Evolutionary conservation across 768 basidiomycete species (phyloP), one percentile per base, ranked within the genome.

Genomic region (Psilocybe tampanensis): DNA sequence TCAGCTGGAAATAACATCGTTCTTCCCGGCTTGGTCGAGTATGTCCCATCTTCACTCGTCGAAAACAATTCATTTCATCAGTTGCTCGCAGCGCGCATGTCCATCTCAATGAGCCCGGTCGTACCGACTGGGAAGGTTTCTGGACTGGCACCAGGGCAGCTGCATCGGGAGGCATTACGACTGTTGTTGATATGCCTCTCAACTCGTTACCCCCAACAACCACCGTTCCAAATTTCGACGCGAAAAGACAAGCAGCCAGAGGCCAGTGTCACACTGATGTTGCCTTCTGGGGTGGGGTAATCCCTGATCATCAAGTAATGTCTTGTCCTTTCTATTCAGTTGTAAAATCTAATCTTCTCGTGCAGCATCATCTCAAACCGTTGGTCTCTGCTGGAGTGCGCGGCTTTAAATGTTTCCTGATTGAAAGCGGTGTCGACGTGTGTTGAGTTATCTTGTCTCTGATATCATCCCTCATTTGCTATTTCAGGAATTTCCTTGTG

Each of bases 201-300:
- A 98, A 99, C 72, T 96, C 95, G 2, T 92, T 98, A 52, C 96
- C 96, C 1, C 94, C 97, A 0, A 98, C 97, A 0, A 95, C 94
- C 1, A 95, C 93, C 0, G 81, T 94, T 8, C 74, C 74, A 5
- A 86, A 96, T 66, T 79, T 98, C 8, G 73, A 84, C 44, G 64
- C 75, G 23, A 98, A 98, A 76, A 80, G 85, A 5, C 67, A 70
- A 11, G 90, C 88, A 1, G 93, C 96, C 2, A 64, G 71, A 47
- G 85, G 84, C 2, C 88, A 94, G 65, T 90, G 88, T 65, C 84
- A 83, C 71, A 83, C 84, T 9, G 93, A 96, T 69, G 85, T 95
- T 39, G 93, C 88, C 0, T 95, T 95, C 72, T 96, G 94, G 94
- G 97, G 95, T 33, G 96, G 97, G 8, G 89, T 92, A 33, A 90